Percentiles rank a stretch among this genome's conserved stretches.
phyloP scores from a whole-genome alignment of 768 basidiomycete genomes.

The Saitozyma podzolica region DNA sequence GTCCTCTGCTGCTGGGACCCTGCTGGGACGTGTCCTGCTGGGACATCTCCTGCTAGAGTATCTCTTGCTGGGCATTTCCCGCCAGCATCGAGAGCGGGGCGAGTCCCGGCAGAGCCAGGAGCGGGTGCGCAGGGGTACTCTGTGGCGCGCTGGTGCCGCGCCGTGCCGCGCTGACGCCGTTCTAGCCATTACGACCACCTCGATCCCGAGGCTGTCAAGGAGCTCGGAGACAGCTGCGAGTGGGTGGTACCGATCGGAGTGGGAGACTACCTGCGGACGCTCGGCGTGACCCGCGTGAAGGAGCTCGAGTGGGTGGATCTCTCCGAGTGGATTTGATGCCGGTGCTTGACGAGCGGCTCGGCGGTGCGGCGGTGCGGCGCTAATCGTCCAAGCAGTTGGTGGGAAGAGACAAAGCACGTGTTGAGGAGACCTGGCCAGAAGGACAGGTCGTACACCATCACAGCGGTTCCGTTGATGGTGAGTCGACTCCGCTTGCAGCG shows the following conservation, averaged over 20 bases:
- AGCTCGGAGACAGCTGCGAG: slow-evolving; percentile 45
- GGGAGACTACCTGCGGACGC: slow-evolving; percentile 33
- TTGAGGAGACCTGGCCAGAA: slow-evolving; percentile 22
- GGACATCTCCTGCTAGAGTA: too few species aligned
- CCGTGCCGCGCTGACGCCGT: not conserved
- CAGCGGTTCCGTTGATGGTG: slow-evolving; percentile 46
- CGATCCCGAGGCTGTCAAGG: slow-evolving; percentile 42
- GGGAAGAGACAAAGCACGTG: slow-evolving; percentile 39
- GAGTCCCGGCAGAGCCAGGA: too few species aligned
- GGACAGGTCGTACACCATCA: slow-evolving; percentile 36
- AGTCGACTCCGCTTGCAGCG: slow-evolving; percentile 7
- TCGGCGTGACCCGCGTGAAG: slow-evolving; percentile 43
- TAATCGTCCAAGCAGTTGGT: slow-evolving; percentile 41
- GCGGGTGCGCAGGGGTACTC: too few species aligned
- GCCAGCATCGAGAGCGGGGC: too few species aligned
- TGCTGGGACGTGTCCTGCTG: too few species aligned
- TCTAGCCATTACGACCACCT: slow-evolving; percentile 52
- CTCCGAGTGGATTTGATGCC: too few species aligned
- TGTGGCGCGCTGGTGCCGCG: too few species aligned
- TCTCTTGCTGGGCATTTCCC: too few species aligned
- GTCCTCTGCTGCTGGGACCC: too few species aligned
- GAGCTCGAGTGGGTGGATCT: slow-evolving; percentile 44
- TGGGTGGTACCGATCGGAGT: slow-evolving; percentile 53
- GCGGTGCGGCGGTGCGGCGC: too few species aligned
- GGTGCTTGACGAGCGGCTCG: not conserved